Base-by-base conservation (phyloP, 176 grass and related monocot species). In the Oryza longistaminata region DNA sequence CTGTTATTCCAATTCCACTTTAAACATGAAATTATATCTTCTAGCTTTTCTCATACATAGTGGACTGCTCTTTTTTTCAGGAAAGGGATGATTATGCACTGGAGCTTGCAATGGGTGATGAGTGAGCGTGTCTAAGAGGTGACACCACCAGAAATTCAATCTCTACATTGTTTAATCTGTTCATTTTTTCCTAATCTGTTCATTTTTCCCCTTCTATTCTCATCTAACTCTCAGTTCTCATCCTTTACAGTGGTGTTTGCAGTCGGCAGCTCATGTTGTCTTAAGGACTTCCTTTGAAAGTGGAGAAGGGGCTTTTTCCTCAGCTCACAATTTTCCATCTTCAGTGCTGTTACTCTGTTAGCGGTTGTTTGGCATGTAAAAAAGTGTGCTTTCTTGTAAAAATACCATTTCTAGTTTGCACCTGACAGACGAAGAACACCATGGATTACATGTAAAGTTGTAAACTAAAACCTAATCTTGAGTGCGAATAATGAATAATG, bases 21-120 rank as follows among this genome's bases (percentile, higher is more conserved):
- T 39, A 19, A 68, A 74, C 14, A 2, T 24, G 22, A 17, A 49
- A 15, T 17, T 45, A 69, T 12, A 69, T 40, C 7, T 44, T 75
- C 46, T 25, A 61, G 48, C 78, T 74, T 31, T 81, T 7, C 44
- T 86, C 43, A 90, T 17, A 73, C 6, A 34, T 73, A 60, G 11
- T 79, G 46, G 21, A 13, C 7, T 45, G 21, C 9, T 14, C 8
- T 68, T 72, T 25, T 88, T 25, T 87, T 14, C 83, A 98, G 96
- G 93, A 98, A 77, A 90, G 96, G 78, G 96, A 98, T 75, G 93
- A 98, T 68, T 92, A 91, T 37, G 96, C 96, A 7, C 88, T 98
- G 76, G 96, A 98, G 78, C 88, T 98, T 61, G 96, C 96, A 66
- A 90, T 94, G 91, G 89, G 60, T 73, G 93, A 98, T 65, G 96